Evolutionary conservation across 2,329 filamentous ascomycete genomes (phyloP), one percentile per base, ranked within the genome.

Genomic region (Endocalyx cinctus): DNA sequence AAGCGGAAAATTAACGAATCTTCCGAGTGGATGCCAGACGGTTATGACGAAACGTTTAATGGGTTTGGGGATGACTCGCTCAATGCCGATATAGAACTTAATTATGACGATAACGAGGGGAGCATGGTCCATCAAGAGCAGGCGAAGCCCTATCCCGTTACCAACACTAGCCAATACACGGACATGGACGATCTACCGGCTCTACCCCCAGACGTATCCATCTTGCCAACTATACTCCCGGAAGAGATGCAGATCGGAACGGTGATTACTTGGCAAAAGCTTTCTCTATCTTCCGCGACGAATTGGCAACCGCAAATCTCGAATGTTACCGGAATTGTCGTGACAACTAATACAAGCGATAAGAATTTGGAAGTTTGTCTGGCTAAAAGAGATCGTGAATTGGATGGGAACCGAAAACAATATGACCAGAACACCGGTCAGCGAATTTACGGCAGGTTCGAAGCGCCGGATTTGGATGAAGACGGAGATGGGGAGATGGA

Each of bases 371-470:
- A 70, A 15, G 62, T 94, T 5, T 66, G 71, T 10, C 69, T 94
- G 3, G 86, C 87, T 3, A 71, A 72, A 41, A 74, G 84, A 17
- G 84, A 94, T 51, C 66, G 82, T 29, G 60, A 71, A 10, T 59
- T 70, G 5, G 70, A 74, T 34, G 55, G 67, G 39, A 74, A 70
- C 33, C 65, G 79, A 42, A 81, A 74, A 48, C 56, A 62, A 13
- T 79, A 79, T 43, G 79, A 90, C 46, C 70, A 78, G 10, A 61
- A 72, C 25, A 81, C 83, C 0, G 87, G 87, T 1, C 69, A 83
- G 41, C 73, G 87, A 8, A 60, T 87, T 8, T 94, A 90, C 47
- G 79, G 74, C 41, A 84, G 80, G 37, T 92, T 94, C 44, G 87
- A 94, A 48, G 79, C 79, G 46, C 82, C 82, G 1, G 74, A 75